Conservation (phyloP, 345 rosid species). For the Eucalyptus polyanthemos region DNA sequence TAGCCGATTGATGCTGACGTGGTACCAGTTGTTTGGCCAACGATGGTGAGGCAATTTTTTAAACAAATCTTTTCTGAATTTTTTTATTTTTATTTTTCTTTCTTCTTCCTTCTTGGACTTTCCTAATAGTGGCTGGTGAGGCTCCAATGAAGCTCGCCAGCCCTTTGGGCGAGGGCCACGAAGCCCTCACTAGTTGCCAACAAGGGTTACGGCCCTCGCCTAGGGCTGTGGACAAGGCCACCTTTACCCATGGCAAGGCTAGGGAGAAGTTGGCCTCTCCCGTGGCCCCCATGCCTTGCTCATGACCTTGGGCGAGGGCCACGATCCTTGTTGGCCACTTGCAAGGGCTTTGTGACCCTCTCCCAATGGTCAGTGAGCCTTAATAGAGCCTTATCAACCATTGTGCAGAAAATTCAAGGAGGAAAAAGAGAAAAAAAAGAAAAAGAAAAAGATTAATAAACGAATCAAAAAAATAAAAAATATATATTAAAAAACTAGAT, state of each 20-base stretch:
- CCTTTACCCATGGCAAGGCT: no score
- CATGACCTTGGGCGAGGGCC: rapidly evolving
- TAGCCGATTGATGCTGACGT: rapidly evolving
- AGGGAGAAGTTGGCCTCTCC: rapidly evolving
- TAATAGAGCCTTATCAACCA: no score
- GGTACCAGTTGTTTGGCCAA: rapidly evolving
- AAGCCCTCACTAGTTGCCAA: rapidly evolving
- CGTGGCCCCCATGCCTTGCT: rapidly evolving
- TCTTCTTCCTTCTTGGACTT: no score
- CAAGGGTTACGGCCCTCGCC: rapidly evolving
- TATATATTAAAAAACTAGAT: rapidly evolving
- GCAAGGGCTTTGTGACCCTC: no score
- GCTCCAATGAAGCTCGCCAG: rapidly evolving
- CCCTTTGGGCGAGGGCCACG: rapidly evolving
- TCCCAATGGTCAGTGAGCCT: no score
- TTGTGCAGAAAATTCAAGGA: rapidly evolving
- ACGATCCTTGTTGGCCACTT: no score
- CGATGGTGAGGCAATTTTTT: rapidly evolving
- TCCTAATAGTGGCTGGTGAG: rapidly evolving
- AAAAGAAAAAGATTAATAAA: no score
- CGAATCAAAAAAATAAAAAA: no score
- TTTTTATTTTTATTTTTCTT: no score
- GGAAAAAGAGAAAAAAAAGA: no score
- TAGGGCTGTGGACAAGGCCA: rapidly evolving
- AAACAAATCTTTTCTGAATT: no score